phyloP scores from a whole-genome alignment of 2,329 filamentous ascomycete species.

The Paecilomyces dactylethromorphus region DNA sequence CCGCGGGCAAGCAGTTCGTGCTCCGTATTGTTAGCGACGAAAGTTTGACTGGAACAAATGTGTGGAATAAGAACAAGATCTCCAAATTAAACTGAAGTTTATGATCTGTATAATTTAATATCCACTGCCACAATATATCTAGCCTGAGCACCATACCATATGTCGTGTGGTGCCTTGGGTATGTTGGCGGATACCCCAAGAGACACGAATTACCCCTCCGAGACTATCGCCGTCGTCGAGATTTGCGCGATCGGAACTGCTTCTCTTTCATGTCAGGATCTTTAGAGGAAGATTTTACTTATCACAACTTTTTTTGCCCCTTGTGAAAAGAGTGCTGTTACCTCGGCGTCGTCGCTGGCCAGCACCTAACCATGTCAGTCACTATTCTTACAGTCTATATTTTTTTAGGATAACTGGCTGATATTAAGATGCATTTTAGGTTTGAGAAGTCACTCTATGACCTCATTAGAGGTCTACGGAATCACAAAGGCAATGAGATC shows the following conservation, averaged over 20 bases:
- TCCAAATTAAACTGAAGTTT: neutral
- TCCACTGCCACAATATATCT: neutral
- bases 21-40: slow-evolving; percentile 31
- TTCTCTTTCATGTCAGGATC: neutral
- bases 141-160: neutral
- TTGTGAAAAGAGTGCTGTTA: neutral
- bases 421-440: slow-evolving; percentile 46
- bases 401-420: neutral
- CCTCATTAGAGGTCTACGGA: slow-evolving; percentile 91
- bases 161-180: neutral
- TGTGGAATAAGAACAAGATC: neutral
- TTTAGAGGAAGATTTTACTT: neutral
- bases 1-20: neutral
- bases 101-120: neutral
- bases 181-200: neutral
- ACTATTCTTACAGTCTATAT: neutral
- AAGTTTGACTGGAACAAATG: slow-evolving; percentile 28
- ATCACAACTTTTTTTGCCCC: neutral
- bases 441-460: slow-evolving; percentile 99
- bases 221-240: neutral
- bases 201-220: neutral
- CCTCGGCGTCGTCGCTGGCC: neutral
- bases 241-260: neutral
- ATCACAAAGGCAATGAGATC: slow-evolving; percentile 90
- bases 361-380: slow-evolving; percentile 1